Evolutionary conservation across 1,284 basidiomycete genomes (phyloP), one percentile per base, ranked within the genome.

Genomic region (Ganoderma leucocontextum): DNA sequence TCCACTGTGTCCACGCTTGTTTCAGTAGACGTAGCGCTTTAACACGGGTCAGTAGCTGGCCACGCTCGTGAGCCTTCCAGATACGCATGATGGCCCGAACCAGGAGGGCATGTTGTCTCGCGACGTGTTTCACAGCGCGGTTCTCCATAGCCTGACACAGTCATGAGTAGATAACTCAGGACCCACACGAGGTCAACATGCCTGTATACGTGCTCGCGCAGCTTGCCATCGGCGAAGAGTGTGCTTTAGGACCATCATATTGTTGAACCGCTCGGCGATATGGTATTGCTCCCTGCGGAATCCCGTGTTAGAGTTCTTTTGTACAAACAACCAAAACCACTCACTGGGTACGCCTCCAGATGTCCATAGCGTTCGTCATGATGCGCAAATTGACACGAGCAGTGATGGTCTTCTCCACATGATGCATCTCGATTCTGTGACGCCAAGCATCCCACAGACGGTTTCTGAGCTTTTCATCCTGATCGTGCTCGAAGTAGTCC

Each of bases 21-120:
- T 83, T 85, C 44, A 87, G 65, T 12, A 88, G 71, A 35, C 87
- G 84, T 15, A 81, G 72, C 5, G 81, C 78, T 68, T 83, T 84
- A 36, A 91, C 86, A 57, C 87, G 84, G 70, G 87, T 86, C 12
- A 94, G 82, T 29, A 90, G 83, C 63, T 81, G 82, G 22, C 90
- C 91, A 19, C 90, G 86, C 76, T 91, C 90, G 60, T 87, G 88
- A 36, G 91, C 90, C 74, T 87, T 89, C 92, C 93, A 93, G 22
- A 94, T 87, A 60, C 89, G 84, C 73, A 87, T 80, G 44, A 92
- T 81, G 25, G 90, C 92, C 57, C 87, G 85, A 42, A 92, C 72
- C 10, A 94, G 82, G 25, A 91, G 81, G 62, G 84, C 84, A 74
- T 94, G 89, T 75, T 89, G 90, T 52, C 89, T 85, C 49, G 82